phyloP scores from a whole-genome alignment of 2,329 filamentous ascomycete species.

The Fusarium foetens region DNA sequence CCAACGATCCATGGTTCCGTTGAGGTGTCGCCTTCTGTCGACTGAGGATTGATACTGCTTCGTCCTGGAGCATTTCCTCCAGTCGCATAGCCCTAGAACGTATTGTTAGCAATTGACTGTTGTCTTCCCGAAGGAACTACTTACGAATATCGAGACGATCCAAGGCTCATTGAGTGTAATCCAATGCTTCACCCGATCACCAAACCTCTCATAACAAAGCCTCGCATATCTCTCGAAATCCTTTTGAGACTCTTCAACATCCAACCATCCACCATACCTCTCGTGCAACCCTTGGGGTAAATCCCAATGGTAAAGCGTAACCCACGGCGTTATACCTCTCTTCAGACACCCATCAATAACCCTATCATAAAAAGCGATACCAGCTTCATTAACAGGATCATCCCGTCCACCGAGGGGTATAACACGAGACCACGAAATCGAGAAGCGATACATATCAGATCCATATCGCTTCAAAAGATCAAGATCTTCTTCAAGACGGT shows the following conservation, averaged over 20 bases:
- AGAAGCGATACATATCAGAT: constrained; percentile 71
- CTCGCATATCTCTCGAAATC: constrained; percentile 53
- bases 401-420: constrained; percentile 72
- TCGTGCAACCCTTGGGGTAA: constrained; percentile 50
- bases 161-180: constrained; percentile 54
- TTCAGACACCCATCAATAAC: constrained; percentile 68
- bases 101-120: neutral
- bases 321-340: constrained; percentile 67
- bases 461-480: constrained; percentile 67
- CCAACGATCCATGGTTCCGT: constrained; percentile 52
- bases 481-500: constrained; percentile 63
- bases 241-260: constrained; percentile 45
- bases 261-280: constrained; percentile 50
- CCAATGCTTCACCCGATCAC: constrained; percentile 54
- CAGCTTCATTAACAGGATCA: constrained; percentile 70
- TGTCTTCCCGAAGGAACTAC: rapidly evolving
- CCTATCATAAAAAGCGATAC: constrained; percentile 67
- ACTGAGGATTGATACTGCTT: constrained; percentile 42
- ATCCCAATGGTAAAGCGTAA: constrained; percentile 75
- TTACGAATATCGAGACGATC: constrained; percentile 51
- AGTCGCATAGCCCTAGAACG: constrained; percentile 45
- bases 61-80: constrained; percentile 50
- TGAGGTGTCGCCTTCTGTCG: constrained; percentile 47
- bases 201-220: constrained; percentile 53
- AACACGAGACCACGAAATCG: constrained; percentile 72